Base-by-base conservation (phyloP, 73 alveolate species). In the Stentor coeruleus region DNA sequence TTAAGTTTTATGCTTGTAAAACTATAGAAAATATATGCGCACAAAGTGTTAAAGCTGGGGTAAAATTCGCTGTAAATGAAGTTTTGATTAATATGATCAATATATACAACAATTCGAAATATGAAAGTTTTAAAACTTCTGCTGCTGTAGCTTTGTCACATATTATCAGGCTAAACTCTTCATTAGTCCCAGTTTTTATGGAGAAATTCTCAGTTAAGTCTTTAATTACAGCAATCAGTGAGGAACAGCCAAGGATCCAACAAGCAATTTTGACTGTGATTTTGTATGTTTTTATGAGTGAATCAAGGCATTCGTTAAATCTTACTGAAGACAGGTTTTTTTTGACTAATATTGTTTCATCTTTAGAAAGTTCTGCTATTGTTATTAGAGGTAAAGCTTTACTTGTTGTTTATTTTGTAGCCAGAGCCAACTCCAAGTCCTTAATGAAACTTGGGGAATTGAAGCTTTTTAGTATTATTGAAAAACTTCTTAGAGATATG, bases 11-110 rank as follows among this genome's bases (percentile, higher is more conserved):
- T 87, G 97, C 99, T 2, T 87, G 94, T 83, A 97, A 96, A 84
- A 97, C 99, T 39, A 89, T 97, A 33, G 99, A 97, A 88, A 97
- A 97, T 85, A 96, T 97, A 35, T 58, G 95, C 74, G 95, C 97
- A 3, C 86, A 94, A 84, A 81, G 93, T 77, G 74, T 58, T 36
- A 59, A 86, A n/a, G 94, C 97, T 36, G 97, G 98, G 26, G 76
- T 74, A 15, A 82, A 85, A 86, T 92, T 94, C 80, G 97, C 98
- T 4, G 85, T 86, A 30, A 72, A 87, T 11, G 97, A 92, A 58
- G 87, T 91, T 42, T 89, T 88, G 3, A 72, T 74, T 14, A 42
- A 77, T 73, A 59, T 88, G 57, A 85, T 91, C 41, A 90, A 88
- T 2, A 82, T 80, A 11, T 58, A 75, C 75, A 60, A 86, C 33